These are phyloP conservation scores for Xylariaceae sp. DNA, from an alignment of 2,329 filamentous ascomycete genomes.

Conservation along the genomic window DNA sequence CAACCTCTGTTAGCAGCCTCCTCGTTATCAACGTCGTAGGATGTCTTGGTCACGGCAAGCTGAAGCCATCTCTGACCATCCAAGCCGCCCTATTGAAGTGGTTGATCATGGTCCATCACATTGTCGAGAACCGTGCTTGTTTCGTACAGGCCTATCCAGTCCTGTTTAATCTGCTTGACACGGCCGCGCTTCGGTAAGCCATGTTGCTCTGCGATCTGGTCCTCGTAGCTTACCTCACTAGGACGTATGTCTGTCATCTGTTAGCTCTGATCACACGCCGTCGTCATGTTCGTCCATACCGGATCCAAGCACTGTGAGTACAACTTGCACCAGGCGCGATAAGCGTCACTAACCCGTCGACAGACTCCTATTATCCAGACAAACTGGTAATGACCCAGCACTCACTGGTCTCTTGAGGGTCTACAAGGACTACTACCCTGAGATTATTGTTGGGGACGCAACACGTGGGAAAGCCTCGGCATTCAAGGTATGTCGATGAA, in stretches of 20 bases:
- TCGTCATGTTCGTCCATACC: constrained; percentile 76
- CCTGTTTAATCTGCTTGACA: constrained; percentile 77
- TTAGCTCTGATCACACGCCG: constrained; percentile 73
- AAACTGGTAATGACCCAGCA: constrained; percentile 66
- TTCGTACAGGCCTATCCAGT: constrained; percentile 68
- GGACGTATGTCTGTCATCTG: constrained; percentile 65
- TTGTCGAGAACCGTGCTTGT: constrained; percentile 57
- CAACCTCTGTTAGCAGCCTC: constrained; percentile 54
- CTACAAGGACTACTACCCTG: constrained; percentile 89
- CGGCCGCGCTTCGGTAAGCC: constrained; percentile 63
- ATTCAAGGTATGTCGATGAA: constrained; percentile 47
- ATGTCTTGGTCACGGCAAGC: constrained; percentile 69
- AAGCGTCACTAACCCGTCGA: neutral
- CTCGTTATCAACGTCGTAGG: constrained; percentile 62
- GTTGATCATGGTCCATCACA: constrained; percentile 70
- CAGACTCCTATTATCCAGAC: constrained; percentile 54
- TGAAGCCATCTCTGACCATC: constrained; percentile 65
- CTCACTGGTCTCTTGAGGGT: constrained; percentile 69
- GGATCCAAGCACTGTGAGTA: constrained; percentile 68
- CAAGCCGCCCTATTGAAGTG: constrained; percentile 71
- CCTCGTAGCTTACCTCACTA: constrained; percentile 27
- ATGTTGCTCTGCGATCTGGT: neutral
- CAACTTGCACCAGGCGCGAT: neutral
- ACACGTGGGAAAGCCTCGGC: constrained; percentile 55
- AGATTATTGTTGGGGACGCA: constrained; percentile 72